These are phyloP conservation scores for Diplodia intermedia DNA, from an alignment of 2,329 filamentous ascomycete genomes.

Conservation along the genomic window DNA sequence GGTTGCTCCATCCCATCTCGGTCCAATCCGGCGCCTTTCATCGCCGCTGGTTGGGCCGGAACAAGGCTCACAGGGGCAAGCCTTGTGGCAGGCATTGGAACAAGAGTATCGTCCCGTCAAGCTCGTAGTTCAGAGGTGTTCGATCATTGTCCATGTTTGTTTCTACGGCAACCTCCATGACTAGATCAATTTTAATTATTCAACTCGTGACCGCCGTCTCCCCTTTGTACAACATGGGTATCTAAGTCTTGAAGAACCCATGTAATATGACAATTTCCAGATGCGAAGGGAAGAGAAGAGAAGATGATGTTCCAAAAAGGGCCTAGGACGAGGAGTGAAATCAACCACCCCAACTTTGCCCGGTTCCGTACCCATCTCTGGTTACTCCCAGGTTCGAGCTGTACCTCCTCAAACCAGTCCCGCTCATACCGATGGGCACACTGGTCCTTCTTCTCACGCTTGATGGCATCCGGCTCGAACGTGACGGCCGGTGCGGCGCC, in stretches of 20 bases:
- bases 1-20: neutral
- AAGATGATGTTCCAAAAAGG: neutral
- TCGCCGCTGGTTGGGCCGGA: neutral
- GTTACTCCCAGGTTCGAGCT: conserved; percentile 54
- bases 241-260: neutral
- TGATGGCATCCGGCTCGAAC: conserved; percentile 35
- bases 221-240: neutral
- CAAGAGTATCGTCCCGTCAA: neutral
- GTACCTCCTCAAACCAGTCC: conserved; percentile 51
- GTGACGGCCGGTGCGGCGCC: conserved; percentile 33
- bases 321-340: neutral
- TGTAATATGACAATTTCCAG: neutral
- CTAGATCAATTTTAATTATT: conserved; percentile 1
- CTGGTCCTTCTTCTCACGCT: conserved; percentile 50
- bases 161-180: neutral
- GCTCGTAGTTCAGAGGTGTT: neutral
- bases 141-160: neutral
- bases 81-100: conserved; percentile 11
- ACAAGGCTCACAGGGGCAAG: neutral
- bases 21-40: neutral
- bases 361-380: conserved; percentile 42
- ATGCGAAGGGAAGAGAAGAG: neutral
- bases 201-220: neutral
- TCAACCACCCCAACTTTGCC: conserved; percentile 31
- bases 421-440: conserved; percentile 54